Base-by-base conservation (phyloP, 345 rosid genomes). In the Ceriops tagal region DNA sequence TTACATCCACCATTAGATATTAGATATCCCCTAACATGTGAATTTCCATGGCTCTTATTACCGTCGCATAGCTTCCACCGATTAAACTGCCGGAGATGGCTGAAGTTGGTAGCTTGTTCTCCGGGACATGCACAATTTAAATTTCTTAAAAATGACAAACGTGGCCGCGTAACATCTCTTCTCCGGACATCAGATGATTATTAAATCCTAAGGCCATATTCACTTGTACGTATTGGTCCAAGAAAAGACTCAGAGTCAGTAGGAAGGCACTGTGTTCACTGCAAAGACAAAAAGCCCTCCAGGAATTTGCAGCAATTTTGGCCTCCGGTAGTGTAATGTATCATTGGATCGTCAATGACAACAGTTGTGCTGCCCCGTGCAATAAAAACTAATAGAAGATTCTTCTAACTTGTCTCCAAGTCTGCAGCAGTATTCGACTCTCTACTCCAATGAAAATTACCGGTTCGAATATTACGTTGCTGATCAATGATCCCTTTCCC, bases 391-490 rank as follows among this genome's bases (percentile, higher is more conserved):
- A 7, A n/a, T 28, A 18, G 19, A 28, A 58, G 21, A 28, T n/a
- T 53, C 58, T n/a, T 68, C 21, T 35, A 15, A 46, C 18, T 20
- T 56, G 34, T 53, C 58, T 39, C 58, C 35, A 8, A 10, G 34
- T 61, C 20, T 18, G 68, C 20, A 60, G 62, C 31, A 53, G 30
- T 28, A 53, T 61, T 11, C 24, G 31, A 58, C 66, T 59, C 53
- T 19, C 71, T 75, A 89, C 34, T 89, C 86, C 72, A 84, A 72
- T 73, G 92, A 88, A 8, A 71, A 77, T 91, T 67, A 16, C 91
- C 84, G 13, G 86, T 79, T 66, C 97, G 88, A 69, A 91, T 93
- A 65, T 77, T 72, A 71, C 97, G 92, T 70, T 86, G 98, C 84
- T 93, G 96, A 71, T 79, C 80, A 62, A 63, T 62, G 37, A 93